phyloP scores from a whole-genome alignment of 345 rosid genomes.

The Capsella bursapastoris region DNA sequence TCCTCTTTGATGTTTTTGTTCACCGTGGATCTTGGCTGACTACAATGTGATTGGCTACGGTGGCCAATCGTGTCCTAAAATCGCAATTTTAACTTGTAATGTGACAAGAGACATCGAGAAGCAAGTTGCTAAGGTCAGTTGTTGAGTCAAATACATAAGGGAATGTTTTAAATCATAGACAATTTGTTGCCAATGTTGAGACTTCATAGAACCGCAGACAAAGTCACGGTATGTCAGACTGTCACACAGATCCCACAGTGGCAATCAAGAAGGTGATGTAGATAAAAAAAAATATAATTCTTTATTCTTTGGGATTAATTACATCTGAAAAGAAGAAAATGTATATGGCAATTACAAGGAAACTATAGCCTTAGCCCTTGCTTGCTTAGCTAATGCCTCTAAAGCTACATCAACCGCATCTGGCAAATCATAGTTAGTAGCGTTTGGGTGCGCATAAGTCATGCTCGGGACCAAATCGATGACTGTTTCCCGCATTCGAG shows the following conservation, averaged over 20 bases:
- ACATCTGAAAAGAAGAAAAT: not conserved
- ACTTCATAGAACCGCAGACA: constrained; percentile 72
- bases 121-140: constrained; percentile 58
- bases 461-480: constrained; percentile 33
- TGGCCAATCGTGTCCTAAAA: constrained; percentile 57
- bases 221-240: too few relatives aligned
- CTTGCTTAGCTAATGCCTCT: constrained; percentile 16
- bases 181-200: constrained; percentile 62
- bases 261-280: constrained; percentile 38
- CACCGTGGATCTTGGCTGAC: not conserved
- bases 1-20: not conserved
- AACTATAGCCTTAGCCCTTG: not conserved
- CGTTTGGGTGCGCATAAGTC: constrained; percentile 28
- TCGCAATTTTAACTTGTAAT: constrained; percentile 69
- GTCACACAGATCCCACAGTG: constrained; percentile 61
- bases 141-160: not conserved
- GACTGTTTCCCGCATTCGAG: constrained; percentile 22
- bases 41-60: constrained; percentile 69
- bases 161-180: not conserved
- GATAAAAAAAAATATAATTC: not conserved
- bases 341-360: not conserved
- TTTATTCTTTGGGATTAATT: not conserved
- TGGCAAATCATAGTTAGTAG: constrained; percentile 17
- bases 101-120: constrained; percentile 73
- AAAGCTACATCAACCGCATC: constrained; percentile 42